Percentiles rank a stretch among this genome's conserved stretches.
These are phyloP conservation scores for Lentinula edodes DNA, from an alignment of 768 basidiomycete genomes.

Conservation along the genomic window DNA sequence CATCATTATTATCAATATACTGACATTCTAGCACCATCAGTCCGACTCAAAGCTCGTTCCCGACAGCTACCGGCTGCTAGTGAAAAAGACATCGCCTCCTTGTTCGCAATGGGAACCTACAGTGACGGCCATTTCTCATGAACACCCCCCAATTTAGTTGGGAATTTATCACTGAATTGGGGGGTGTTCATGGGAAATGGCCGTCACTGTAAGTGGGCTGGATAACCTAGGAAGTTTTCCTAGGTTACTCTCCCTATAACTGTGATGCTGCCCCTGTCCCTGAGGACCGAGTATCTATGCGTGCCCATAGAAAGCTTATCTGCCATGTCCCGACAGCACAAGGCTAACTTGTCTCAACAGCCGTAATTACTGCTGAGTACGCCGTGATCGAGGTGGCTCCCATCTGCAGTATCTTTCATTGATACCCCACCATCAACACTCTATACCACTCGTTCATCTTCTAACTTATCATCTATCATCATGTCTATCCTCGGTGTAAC, in stretches of 20 bases:
- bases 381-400: neutral
- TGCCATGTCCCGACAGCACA: neutral
- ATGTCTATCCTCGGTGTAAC: neutral
- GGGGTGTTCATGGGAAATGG: too few species aligned
- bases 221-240: neutral
- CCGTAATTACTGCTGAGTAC: neutral
- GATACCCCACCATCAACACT: neutral
- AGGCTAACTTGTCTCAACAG: neutral
- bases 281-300: neutral
- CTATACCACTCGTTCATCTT: neutral
- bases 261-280: neutral
- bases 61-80: constrained; percentile 80
- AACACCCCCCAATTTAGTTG: neutral
- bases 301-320: neutral
- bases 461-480: neutral
- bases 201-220: too few species aligned
- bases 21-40: constrained; percentile 30
- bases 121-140: too few species aligned
- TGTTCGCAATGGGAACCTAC: constrained; percentile 39
- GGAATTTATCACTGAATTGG: too few species aligned
- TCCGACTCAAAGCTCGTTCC: constrained; percentile 87
- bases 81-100: constrained; percentile 76
- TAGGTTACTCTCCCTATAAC: neutral
- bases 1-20: constrained; percentile 5
- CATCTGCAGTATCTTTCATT: neutral